These are phyloP conservation scores for Ceratorhiza oryzae-sativae DNA, from an alignment of 1,284 basidiomycete genomes.

Conservation along the genomic window DNA sequence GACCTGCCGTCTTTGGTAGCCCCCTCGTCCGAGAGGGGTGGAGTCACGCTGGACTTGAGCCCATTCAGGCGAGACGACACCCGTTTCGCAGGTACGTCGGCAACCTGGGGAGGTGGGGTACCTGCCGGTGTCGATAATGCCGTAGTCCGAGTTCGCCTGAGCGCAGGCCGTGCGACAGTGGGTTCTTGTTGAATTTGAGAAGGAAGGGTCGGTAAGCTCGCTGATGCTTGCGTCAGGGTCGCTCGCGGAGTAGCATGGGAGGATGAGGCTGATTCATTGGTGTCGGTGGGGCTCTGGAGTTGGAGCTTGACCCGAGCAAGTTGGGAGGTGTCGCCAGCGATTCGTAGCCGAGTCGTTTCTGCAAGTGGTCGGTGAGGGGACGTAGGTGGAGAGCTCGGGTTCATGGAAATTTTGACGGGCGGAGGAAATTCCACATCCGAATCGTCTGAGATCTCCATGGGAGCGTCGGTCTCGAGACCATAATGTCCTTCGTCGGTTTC, in stretches of 20 bases:
- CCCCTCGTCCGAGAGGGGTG: constrained; percentile 32
- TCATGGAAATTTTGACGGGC: constrained; percentile 31
- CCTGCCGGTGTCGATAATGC: constrained; percentile 13
- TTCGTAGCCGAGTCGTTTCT: neutral
- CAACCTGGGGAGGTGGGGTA: constrained; percentile 2
- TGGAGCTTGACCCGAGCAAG: constrained; percentile 14
- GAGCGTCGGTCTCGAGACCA: constrained; percentile 29
- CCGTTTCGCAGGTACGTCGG: constrained; percentile 3
- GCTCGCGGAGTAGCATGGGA: constrained; percentile 12
- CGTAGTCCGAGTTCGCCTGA: constrained; percentile 9
- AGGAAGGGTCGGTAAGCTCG: constrained; percentile 15
- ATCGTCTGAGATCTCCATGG: constrained; percentile 34
- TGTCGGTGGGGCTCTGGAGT: neutral
- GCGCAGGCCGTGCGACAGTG: neutral
- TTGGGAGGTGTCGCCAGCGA: constrained; percentile 1
- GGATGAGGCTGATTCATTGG: neutral
- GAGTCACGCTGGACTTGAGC: constrained; percentile 14
- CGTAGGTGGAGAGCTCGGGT: constrained; percentile 30
- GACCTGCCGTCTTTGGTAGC: constrained; percentile 10
- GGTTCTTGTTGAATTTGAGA: neutral
- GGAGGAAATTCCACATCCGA: constrained; percentile 31
- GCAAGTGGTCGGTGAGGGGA: constrained; percentile 24
- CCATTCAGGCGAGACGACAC: constrained; percentile 10
- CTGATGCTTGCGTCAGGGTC: constrained; percentile 5
- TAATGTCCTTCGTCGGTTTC: constrained; percentile 23